Conservation (phyloP, 106 monocot species). For the Narthecium ossifragum region DNA sequence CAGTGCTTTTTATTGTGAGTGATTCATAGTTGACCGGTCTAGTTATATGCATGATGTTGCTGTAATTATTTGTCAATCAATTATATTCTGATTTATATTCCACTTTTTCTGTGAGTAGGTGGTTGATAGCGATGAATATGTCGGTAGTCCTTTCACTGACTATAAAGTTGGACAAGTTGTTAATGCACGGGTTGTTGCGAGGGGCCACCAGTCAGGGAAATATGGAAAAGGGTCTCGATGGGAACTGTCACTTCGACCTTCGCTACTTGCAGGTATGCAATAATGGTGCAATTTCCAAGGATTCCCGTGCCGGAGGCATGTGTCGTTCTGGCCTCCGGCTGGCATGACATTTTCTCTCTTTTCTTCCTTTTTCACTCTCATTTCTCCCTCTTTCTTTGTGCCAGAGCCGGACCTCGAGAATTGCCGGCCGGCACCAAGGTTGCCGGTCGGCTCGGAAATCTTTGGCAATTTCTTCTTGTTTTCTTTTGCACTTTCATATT, state of each 20-base stretch:
- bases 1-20: neutral
- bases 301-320: no score
- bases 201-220: slow-evolving; percentile 26
- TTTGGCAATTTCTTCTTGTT: no score
- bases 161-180: slow-evolving; percentile 61
- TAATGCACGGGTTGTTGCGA: slow-evolving; percentile 58
- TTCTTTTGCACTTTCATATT: no score
- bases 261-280: slow-evolving; percentile 45
- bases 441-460: no score
- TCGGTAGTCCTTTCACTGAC: slow-evolving; percentile 48
- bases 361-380: no score
- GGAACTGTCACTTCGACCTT: slow-evolving; percentile 68
- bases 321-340: no score
- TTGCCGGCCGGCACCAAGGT: no score
- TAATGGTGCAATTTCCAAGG: neutral
- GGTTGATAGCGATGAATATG: slow-evolving; percentile 25
- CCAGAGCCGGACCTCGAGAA: no score
- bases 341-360: neutral
- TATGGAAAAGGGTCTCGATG: slow-evolving; percentile 39
- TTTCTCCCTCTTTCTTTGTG: no score
- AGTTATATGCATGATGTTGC: neutral
- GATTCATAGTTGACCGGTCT: neutral
- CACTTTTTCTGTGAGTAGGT: slow-evolving; percentile 31
- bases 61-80: neutral
- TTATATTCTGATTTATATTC: neutral